Evolutionary conservation across 1,284 basidiomycete species (phyloP), one percentile per base, ranked within the genome.

Genomic region (Phylloporus sp.): DNA sequence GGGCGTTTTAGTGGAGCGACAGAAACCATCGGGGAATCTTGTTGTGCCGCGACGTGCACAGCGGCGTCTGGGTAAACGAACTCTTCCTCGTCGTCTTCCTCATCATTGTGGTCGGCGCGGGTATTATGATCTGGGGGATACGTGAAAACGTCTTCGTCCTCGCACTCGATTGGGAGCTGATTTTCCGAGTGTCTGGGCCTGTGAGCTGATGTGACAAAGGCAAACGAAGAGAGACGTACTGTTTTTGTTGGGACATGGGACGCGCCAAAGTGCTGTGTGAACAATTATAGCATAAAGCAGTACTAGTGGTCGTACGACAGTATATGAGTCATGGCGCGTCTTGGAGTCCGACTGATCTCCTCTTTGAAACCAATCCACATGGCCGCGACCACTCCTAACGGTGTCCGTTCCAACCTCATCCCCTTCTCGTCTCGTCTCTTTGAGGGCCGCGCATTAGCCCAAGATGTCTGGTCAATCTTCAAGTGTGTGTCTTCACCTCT

Each of bases 381-480:
- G n/a, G n/a, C n/a, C n/a, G n/a, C n/a, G 20, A n/a, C 3, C 26
- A n/a, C 18, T 3, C 46, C 13, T 18, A 64, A 59, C 62, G 56
- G 60, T 44, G 72, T 85, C 67, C 81, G 84, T 56, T 81, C 80
- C 6, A 81, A 82, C 51, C 80, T 86, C 61, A 80, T 93, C 55
- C 81, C 86, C 3, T 85, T 87, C 74, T 89, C 92, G 2, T 88
- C 87, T 2, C 84, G 92, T 55, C 80, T 94, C 65, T 80, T 76
- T 67, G 88, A 91, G 46, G 92, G 92, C 26, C 84, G 92, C 44
- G 92, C 92, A 3, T 77, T 94, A 44, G 88, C 85, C 15, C 85
- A 91, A 76, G 94, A 96, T 78, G 94, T 96, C 39, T 96, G 94
- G 94, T 92, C 93, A 5, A 94, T 96, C 75, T 96, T 88, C 86